These are phyloP conservation scores for Fusarium sp. DNA, from an alignment of 2,329 filamentous ascomycete genomes.

Conservation along the genomic window DNA sequence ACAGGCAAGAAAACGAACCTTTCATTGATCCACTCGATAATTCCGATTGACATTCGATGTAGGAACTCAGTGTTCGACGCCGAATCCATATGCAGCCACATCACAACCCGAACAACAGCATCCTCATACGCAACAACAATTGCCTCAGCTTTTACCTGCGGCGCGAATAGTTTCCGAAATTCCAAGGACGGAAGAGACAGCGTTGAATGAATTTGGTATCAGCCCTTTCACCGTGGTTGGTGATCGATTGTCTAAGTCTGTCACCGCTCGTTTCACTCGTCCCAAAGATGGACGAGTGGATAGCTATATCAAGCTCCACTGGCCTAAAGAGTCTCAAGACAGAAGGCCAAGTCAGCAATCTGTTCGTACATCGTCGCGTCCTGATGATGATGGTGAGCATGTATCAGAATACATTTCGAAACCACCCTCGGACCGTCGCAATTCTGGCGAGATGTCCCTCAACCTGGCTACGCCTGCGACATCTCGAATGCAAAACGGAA, in stretches of 20 bases:
- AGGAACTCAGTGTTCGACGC: slow-evolving; percentile 42
- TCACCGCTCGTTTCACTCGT: slow-evolving; percentile 46
- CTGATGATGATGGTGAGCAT: slow-evolving; percentile 34
- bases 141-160: slow-evolving; percentile 37
- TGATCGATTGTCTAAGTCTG: slow-evolving; percentile 46
- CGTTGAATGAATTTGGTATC: slow-evolving; percentile 24
- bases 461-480: slow-evolving; percentile 18
- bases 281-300: slow-evolving; percentile 53
- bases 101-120: slow-evolving; percentile 21
- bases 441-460: slow-evolving; percentile 18
- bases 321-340: slow-evolving; percentile 41
- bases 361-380: slow-evolving; percentile 10
- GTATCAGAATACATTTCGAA: slow-evolving; percentile 23
- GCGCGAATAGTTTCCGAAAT: slow-evolving; percentile 15
- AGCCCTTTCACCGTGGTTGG: slow-evolving; percentile 53
- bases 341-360: slow-evolving; percentile 31
- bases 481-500: slow-evolving; percentile 4
- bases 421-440: slow-evolving; percentile 12
- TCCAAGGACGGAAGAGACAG: slow-evolving; percentile 14
- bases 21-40: too few relatives aligned
- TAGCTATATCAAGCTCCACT: slow-evolving; percentile 56
- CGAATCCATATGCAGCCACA: slow-evolving; percentile 34
- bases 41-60: slow-evolving; percentile 43
- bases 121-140: slow-evolving; percentile 14
- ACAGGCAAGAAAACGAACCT: too few relatives aligned